These are phyloP conservation scores for Aurifilum marmelostoma DNA, from an alignment of 2,329 filamentous ascomycete genomes.

Conservation along the genomic window DNA sequence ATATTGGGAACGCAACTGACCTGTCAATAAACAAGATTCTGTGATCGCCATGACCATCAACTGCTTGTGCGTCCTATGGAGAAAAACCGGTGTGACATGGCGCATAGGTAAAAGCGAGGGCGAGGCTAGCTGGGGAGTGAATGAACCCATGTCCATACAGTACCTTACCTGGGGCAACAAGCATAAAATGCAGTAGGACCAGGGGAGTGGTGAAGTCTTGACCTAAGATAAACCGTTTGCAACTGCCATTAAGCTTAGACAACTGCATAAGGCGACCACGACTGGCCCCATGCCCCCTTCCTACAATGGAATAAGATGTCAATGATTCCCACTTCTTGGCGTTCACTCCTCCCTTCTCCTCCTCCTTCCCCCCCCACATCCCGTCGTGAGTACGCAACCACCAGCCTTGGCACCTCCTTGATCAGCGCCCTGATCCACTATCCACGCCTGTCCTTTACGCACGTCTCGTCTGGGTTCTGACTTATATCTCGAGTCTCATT, in stretches of 20 bases:
- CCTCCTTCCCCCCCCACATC: background rate
- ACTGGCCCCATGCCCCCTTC: background rate
- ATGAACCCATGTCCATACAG: background rate
- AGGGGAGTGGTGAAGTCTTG: too few species aligned
- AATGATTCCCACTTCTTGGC: slow-evolving; percentile 5
- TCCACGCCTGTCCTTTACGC: background rate
- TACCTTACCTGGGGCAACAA: background rate
- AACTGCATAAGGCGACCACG: background rate
- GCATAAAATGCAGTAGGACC: background rate
- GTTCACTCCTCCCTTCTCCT: background rate
- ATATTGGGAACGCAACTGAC: too few species aligned
- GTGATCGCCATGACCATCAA: background rate
- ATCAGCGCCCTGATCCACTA: background rate
- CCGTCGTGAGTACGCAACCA: background rate
- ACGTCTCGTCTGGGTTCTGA: background rate
- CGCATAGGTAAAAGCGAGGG: background rate
- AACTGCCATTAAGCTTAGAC: background rate
- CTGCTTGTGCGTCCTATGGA: background rate
- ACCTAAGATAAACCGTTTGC: background rate
- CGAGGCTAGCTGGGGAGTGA: background rate
- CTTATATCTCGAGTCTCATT: background rate
- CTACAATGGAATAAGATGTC: background rate
- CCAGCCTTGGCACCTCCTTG: slow-evolving; percentile 9
- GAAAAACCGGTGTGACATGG: background rate
- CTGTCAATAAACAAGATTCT: background rate